Evolutionary conservation across 805 yeast species (phyloP), one percentile per base, ranked within the genome.

Genomic region (Candida cerambycidarum): DNA sequence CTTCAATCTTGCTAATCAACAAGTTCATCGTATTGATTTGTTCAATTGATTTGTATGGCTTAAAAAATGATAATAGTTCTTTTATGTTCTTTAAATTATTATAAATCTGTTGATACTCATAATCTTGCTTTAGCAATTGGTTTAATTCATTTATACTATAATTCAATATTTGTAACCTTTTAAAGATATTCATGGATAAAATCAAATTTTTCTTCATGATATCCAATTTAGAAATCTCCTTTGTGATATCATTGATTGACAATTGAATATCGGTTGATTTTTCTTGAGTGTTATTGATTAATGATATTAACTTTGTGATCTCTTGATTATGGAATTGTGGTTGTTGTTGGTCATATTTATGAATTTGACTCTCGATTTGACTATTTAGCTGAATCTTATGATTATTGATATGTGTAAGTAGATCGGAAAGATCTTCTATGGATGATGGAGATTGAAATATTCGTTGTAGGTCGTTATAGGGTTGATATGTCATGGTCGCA

Each of bases 131-230:
- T 13, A 72, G 72, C 35, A 89, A 71, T 48, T 79, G 78, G 32
- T 80, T 81, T 58, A 81, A 82, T 2, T 95, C 90, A 15, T 79
- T 81, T 5, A 86, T 75, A 10, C 51, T 44, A 34, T 33, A 42
- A 38, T 38, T 46, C 38, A 93, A 71, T 87, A 90, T 90, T 56
- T 89, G 95, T 29, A 93, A 69, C 47, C 96, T 76, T 55, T 92
- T 87, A 51, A 92, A 71, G 28, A 89, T 81, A 1, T 95, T 88
- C 86, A 93, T 87, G 9, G 93, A 80, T 19, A 80, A 71, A 1
- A 89, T 90, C 38, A 93, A 68, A 60, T 93, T 93, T 57, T 79
- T 80, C 67, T 93, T 93, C 27, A 90, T 82, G 39, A 78, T 79
- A 62, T 93, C 98, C 45, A 93, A 71, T 16, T 74, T 67, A 52